Base-by-base conservation (phyloP, 2,329 filamentous ascomycete species). In the Alternaria infectoria region DNA sequence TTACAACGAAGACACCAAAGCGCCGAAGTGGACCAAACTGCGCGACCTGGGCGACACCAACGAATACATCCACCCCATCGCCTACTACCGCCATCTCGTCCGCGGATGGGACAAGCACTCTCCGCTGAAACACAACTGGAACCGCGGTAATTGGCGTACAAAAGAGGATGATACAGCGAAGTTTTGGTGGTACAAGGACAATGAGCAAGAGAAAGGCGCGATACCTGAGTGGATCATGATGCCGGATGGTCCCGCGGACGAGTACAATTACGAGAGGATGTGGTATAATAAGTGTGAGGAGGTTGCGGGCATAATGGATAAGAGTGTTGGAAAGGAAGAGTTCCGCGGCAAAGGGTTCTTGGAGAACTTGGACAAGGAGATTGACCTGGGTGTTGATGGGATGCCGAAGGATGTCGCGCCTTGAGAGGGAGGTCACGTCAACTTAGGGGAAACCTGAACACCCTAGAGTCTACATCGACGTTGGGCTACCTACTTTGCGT, bases 11-110 rank as follows among this genome's bases (percentile, higher is more conserved):
- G 43, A 79, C 2, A 74, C 81, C 52, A 77, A 80, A 1, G 70
- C 74, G 7, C 77, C 74, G 13, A 79, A 79, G 17, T 72, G 74
- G 15, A 65, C 71, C 6, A 82, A 81, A 1, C 71, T 81, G 7
- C 70, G 77, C 6, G 76, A 78, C 0, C 69, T 84, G 7, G 74
- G 79, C 11, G 73, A 82, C 9, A 86, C 84, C 4, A 78, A 83
- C 62, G 84, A 86, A 66, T 86, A 85, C 64, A 82, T 86, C 10
- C 84, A 86, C 62, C 81, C 84, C 6, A 69, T 79, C 12, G 74
- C 74, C 11, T 58, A 71, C 45, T 71, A 74, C 30, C 77, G 77
- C 57, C 62, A 67, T 17, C 57, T 74, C 9, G 63, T 76, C 13
- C 70, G 65, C 26, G 72, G 69, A n/a, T 66, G 62, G 58, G 72